Base-by-base conservation (phyloP, 306 rosid species). In the Geum urbanum region DNA sequence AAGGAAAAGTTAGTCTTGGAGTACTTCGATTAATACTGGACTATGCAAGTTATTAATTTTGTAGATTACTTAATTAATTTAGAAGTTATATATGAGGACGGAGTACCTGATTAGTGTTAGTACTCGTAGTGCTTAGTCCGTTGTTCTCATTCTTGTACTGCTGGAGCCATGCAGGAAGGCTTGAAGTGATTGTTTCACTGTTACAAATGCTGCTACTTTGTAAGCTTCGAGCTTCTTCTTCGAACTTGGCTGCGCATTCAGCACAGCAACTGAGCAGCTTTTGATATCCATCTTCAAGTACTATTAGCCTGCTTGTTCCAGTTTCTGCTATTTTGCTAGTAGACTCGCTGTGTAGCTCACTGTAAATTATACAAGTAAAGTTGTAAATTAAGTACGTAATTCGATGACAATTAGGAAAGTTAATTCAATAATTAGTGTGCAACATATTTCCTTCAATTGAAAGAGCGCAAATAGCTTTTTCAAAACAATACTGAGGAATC, bases 101-200 rank as follows among this genome's bases (percentile, higher is more conserved):
- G 77, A 35, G 53, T 64, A 94, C 98, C 98, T 90, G 91, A 72
- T 88, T 78, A 72, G 77, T n/a, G 22, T 44, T 44, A 64, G 40
- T 56, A 15, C 37, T 32, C 4, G 44, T 84, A 48, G 82, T 56
- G 69, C 18, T 43, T 49, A 75, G 39, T 76, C 67, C 76, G 73
- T 78, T 83, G 72, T 73, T 86, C 84, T 91, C 87, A 60, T 80
- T 84, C 78, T 86, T 91, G 87, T 80, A 91, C 73, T 86, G 97
- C 86, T 89, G 97, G 69, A 95, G 96, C 99, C 99, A 95, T 89
- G 96, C 92, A 86, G 99, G 99, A 39, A 95, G 92, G 78, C 70
- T 80, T 74, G 95, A 86, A 67, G 73, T 80, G 67, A 92, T 83
- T 52, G 90, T 85, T 63, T 79, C 87, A 70, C 85, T 79, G 53